A percentile compares a stretch with the other conserved stretches of the same genome.
Conservation (phyloP, 371 early-diverging fungal genomes). For the Blastocladiella emersonii region DNA sequence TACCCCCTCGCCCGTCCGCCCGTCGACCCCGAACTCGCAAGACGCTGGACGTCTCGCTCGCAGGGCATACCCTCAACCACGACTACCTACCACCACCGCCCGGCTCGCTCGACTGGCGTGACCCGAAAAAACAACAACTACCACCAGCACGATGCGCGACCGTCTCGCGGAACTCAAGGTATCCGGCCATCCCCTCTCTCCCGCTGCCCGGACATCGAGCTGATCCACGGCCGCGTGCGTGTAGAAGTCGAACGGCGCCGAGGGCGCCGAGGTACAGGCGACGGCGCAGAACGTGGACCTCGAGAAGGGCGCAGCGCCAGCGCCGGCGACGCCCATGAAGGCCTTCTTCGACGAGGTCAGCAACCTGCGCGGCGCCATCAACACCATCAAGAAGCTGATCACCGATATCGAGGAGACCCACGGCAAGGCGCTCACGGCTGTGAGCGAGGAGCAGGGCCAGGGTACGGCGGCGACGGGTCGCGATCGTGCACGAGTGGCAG, state of each 20-base stretch:
- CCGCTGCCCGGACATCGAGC: no score
- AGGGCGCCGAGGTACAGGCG: background rate
- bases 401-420: slow-evolving; percentile 4
- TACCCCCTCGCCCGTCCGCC: no score
- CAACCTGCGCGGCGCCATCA: slow-evolving; percentile 1
- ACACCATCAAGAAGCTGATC: background rate
- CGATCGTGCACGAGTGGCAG: background rate
- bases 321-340: background rate
- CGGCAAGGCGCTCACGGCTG: slow-evolving; percentile 1
- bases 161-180: slow-evolving; percentile 1
- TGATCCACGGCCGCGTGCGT: no score
- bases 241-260: background rate
- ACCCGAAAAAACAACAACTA: no score
- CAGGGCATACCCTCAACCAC: no score
- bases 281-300: background rate
- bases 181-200: no score
- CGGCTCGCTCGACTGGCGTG: no score
- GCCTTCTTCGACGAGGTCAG: slow-evolving; percentile 3
- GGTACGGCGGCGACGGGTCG: slow-evolving; percentile 1
- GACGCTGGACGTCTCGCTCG: no score
- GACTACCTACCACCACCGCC: no score
- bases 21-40: no score
- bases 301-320: background rate
- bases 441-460: slow-evolving; percentile 1
- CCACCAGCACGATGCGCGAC: background rate